These are phyloP conservation scores for Thermothielavioides terrestris DNA, from an alignment of 495 filamentous ascomycete species.

Conservation along the genomic window DNA sequence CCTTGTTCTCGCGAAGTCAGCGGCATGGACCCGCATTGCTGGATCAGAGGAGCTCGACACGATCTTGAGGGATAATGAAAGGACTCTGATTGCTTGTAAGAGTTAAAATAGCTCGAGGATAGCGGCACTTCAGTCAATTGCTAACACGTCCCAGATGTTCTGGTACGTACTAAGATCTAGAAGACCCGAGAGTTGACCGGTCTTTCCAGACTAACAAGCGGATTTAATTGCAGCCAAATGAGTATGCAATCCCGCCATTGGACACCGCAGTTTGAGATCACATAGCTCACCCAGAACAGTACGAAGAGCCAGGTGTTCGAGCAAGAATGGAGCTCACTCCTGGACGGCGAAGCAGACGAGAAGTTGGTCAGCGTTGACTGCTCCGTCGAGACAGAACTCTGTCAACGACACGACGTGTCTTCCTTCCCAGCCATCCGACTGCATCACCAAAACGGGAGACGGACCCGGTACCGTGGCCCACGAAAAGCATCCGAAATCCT, in stretches of 20 bases:
- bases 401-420: slow-evolving; percentile 29
- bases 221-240: neutral
- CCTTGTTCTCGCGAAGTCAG: slow-evolving; percentile 5
- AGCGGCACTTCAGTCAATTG: neutral
- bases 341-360: slow-evolving; percentile 18
- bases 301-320: slow-evolving; percentile 31
- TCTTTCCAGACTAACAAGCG: neutral
- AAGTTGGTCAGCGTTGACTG: slow-evolving; percentile 38
- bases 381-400: slow-evolving; percentile 27
- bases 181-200: no score
- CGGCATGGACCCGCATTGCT: slow-evolving; percentile 31
- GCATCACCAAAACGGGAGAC: slow-evolving; percentile 27
- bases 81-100: slow-evolving; percentile 41
- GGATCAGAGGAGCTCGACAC: slow-evolving; percentile 23
- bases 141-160: neutral
- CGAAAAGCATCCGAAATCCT: slow-evolving; percentile 31
- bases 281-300: slow-evolving; percentile 7
- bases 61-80: slow-evolving; percentile 22
- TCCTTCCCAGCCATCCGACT: slow-evolving; percentile 43
- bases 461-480: slow-evolving; percentile 34
- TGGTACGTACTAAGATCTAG: neutral
- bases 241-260: neutral
- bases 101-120: neutral
- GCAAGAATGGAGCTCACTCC: slow-evolving; percentile 30
- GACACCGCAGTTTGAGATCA: neutral